These are phyloP conservation scores for Clathrospora elynae DNA, from an alignment of 2,329 filamentous ascomycete genomes.

Conservation along the genomic window DNA sequence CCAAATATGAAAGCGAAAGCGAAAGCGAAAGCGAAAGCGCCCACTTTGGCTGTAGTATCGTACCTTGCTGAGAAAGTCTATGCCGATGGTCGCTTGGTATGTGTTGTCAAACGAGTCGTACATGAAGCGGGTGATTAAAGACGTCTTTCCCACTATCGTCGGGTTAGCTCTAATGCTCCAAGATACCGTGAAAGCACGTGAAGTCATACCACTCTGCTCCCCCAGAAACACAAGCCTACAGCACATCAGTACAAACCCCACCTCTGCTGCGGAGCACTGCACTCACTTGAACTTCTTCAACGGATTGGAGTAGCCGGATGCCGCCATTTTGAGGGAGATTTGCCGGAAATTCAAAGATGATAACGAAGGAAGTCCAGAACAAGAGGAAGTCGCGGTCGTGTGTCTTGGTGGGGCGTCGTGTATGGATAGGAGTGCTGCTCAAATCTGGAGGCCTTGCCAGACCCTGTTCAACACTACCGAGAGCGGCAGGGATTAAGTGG, in stretches of 20 bases:
- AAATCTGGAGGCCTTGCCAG: conserved; percentile 24
- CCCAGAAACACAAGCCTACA: conserved; percentile 91
- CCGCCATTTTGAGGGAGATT: conserved; percentile 69
- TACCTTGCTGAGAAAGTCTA: conserved; percentile 98
- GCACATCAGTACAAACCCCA: conserved; percentile 28
- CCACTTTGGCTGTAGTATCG: conserved; percentile 7
- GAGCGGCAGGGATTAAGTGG: conserved; percentile 12
- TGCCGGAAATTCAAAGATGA: conserved; percentile 9
- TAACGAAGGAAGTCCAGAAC: conserved; percentile 3
- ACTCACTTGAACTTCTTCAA: conserved; percentile 99
- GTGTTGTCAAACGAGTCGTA: conserved; percentile 99
- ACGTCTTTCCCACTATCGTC: conserved; percentile 89
- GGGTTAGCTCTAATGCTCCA: conserved; percentile 21
- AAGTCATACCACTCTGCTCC: conserved; percentile 89
- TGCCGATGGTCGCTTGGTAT: conserved; percentile 98
- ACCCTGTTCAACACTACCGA: conserved; percentile 19
- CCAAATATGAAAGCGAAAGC: neutral
- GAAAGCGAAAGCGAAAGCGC: neutral
- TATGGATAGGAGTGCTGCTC: conserved; percentile 32
- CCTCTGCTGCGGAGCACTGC: conserved; percentile 14
- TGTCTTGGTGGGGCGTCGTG: conserved; percentile 20
- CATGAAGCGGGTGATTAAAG: conserved; percentile 98
- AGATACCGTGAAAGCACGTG: neutral
- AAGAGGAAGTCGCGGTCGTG: conserved; percentile 3
- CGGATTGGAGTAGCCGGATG: conserved; percentile 90